These are phyloP conservation scores for Quercus ilex DNA, from an alignment of 306 rosid species.

Conservation along the genomic window DNA sequence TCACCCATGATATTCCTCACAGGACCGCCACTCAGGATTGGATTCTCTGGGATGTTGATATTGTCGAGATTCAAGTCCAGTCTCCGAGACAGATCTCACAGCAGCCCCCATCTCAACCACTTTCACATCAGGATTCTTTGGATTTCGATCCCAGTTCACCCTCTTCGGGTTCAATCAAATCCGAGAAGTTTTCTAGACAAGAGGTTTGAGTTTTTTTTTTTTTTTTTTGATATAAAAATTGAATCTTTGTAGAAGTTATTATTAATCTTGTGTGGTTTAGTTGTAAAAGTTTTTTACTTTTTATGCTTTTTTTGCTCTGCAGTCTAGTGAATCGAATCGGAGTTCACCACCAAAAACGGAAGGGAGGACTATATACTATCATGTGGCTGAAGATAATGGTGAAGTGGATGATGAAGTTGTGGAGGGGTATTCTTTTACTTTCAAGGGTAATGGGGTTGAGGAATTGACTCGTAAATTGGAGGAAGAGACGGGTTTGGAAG, in stretches of 20 bases:
- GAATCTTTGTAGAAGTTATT: background rate
- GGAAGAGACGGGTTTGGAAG: constrained; percentile 80
- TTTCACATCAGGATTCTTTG: constrained; percentile 61
- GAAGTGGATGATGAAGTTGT: constrained; percentile 58
- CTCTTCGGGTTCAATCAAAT: constrained; percentile 24
- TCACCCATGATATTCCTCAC: constrained; percentile 80
- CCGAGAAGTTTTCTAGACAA: constrained; percentile 37
- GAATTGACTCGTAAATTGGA: constrained; percentile 65
- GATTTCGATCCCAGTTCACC: constrained; percentile 47
- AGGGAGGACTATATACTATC: constrained; percentile 80
- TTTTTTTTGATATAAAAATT: background rate
- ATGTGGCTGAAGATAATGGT: constrained; percentile 74
- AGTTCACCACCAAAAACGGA: constrained; percentile 50
- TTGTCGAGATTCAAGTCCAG: constrained; percentile 57
- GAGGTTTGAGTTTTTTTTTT: constrained; percentile 42
- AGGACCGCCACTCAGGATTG: constrained; percentile 81
- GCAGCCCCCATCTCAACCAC: constrained; percentile 20
- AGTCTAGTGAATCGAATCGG: constrained; percentile 51
- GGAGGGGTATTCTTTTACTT: constrained; percentile 49
- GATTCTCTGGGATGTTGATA: constrained; percentile 77
- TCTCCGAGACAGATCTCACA: constrained; percentile 29
- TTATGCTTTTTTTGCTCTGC: constrained; percentile 15
- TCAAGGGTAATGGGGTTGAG: constrained; percentile 79
- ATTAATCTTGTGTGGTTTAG: background rate
- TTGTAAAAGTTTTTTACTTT: background rate